Percentiles rank a stretch among this genome's conserved stretches.
Evolutionary conservation across 2,329 filamentous ascomycete species (phyloP).

Genomic region (Aspergillus ochraceoroseus): DNA sequence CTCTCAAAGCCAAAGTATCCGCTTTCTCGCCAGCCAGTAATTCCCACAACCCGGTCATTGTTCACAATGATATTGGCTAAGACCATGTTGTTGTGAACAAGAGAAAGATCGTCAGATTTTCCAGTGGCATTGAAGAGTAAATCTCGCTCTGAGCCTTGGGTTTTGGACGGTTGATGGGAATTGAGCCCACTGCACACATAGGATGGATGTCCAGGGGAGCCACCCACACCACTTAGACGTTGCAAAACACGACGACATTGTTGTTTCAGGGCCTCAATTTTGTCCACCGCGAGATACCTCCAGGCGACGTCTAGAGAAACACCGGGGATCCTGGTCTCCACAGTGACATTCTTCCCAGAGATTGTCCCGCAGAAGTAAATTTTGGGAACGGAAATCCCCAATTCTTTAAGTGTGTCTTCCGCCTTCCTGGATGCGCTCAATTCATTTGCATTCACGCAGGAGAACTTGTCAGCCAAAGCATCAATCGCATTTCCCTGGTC

Average conservation of each 20-base stretch:
- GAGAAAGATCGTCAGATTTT: slow-evolving; percentile 25
- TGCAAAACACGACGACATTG: slow-evolving; percentile 37
- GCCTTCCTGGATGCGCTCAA: slow-evolving; percentile 33
- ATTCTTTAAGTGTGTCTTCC: slow-evolving; percentile 30
- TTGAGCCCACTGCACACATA: slow-evolving; percentile 36
- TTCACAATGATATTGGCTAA: slow-evolving; percentile 39
- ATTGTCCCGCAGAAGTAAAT: slow-evolving; percentile 38
- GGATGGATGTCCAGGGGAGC: slow-evolving; percentile 27
- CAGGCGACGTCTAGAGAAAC: slow-evolving; percentile 39
- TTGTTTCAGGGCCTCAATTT: slow-evolving; percentile 34
- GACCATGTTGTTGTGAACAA: slow-evolving; percentile 39
- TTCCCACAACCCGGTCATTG: slow-evolving; percentile 35
- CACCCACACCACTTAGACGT: slow-evolving; percentile 26
- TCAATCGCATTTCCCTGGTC: slow-evolving; percentile 29
- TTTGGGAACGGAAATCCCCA: slow-evolving; percentile 34
- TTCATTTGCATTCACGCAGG: slow-evolving; percentile 38
- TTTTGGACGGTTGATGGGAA: slow-evolving; percentile 23
- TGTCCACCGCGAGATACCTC: slow-evolving; percentile 33
- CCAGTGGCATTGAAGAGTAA: slow-evolving; percentile 32
- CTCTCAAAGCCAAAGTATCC: slow-evolving; percentile 39
- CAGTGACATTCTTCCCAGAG: slow-evolving; percentile 38
- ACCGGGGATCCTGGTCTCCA: slow-evolving; percentile 40
- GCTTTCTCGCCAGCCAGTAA: slow-evolving; percentile 39
- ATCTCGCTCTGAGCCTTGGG: slow-evolving; percentile 27
- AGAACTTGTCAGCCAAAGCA: slow-evolving; percentile 29